Evolutionary conservation across 2,329 filamentous ascomycete species (phyloP).

Genomic region (Cercospora canescens): DNA sequence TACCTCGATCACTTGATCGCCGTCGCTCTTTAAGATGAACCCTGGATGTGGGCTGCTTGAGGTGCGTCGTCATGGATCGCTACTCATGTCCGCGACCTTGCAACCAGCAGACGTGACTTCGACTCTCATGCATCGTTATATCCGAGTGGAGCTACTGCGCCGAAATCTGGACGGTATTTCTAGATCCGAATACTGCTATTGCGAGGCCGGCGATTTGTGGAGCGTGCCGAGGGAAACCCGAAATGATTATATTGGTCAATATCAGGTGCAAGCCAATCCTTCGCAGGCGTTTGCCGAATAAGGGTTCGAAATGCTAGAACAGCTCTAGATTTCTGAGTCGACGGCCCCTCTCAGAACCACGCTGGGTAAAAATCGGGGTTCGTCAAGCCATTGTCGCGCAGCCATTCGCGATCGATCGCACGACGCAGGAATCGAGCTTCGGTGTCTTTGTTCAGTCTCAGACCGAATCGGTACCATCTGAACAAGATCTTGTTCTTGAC

Average conservation of each 20-base stretch:
- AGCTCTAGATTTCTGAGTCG: not conserved
- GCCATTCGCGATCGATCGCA: not conserved
- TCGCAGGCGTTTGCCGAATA: not conserved
- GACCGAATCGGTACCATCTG: not conserved
- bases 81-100: not conserved
- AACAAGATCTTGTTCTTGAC: not conserved
- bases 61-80: not conserved
- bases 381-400: not conserved
- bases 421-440: not conserved
- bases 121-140: too few species aligned
- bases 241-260: too few species aligned
- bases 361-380: not conserved
- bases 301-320: not conserved
- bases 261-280: not conserved
- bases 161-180: too few species aligned
- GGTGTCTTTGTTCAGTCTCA: not conserved
- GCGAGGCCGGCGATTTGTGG: too few species aligned
- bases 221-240: too few species aligned
- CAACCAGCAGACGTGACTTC: not conserved
- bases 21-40: not conserved
- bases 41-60: not conserved
- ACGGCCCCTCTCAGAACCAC: not conserved
- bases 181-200: too few species aligned
- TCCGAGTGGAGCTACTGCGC: too few species aligned
- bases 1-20: too few species aligned